Evolutionary conservation across 1,284 basidiomycete genomes (phyloP), one percentile per base, ranked within the genome.

Genomic region (Megacollybia platyphylla): DNA sequence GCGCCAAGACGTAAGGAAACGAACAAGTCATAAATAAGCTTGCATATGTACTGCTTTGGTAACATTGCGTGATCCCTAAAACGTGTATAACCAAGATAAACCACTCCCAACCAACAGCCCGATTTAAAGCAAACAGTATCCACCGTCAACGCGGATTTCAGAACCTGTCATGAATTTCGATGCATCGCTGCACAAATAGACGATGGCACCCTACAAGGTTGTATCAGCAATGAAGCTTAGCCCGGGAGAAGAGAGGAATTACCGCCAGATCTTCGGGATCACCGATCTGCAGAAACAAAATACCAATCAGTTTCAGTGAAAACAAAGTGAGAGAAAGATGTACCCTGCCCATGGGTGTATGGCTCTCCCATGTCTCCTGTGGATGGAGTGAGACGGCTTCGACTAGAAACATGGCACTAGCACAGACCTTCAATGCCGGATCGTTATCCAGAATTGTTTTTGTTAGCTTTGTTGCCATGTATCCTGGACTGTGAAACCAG

Each of bases 391-490:
- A 18, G 39, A 15, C 15, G 15, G 15, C 15, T 15, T 15, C 5
- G 5, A 8, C 4, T 41, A 28, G 13, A 28, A 20, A 36, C 27
- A 34, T 11, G 31, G 4, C n/a, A 28, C 24, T 28, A 5, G 17
- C 34, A 54, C 61, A 42, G 46, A 81, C 84, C 75, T 81, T 83
- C 35, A 86, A 71, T 48, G 81, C 81, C 15, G 67, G 64, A 55
- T 90, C 73, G 51, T 77, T 72, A 43, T 78, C 74, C 43, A 92
- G 62, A 51, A 92, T 80, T 15, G 79, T 81, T 57, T 70, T 78
- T 24, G 88, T 93, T 48, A 96, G 69, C 60, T 86, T 83, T 7
- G 92, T 96, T 48, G 88, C 64, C 77, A 90, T 90, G 65, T 92
- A 93, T 18, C 89, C 89, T 11, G 88, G 87, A 52, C 85, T 87